Base-by-base conservation (phyloP, 208 protist genomes). In the Leishmania martiniquensis region DNA sequence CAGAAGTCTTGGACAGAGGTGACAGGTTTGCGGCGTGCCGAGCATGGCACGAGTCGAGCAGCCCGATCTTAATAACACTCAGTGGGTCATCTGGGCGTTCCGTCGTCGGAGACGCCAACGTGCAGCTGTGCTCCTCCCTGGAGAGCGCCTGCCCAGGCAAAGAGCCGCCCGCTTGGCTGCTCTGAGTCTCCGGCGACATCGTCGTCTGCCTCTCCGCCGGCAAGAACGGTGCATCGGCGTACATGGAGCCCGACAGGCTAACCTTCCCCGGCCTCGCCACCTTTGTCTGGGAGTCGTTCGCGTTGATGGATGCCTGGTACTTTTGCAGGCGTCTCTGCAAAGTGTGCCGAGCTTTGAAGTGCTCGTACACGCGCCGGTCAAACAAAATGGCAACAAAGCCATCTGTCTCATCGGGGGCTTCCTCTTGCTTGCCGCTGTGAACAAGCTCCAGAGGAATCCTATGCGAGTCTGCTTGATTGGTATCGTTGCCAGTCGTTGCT, bases 401-500 rank as follows among this genome's bases (percentile, higher is more conserved):
- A 75, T 97, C 93, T 42, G 93, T 96, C 69, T 95, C 93, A 72
- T 97, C 93, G 4, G 75, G 75, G 1, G 93, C 87, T 65, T 94
- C 91, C 67, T 83, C 80, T 29, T 45, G 34, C 0, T 77, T 67
- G 47, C 80, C 79, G 65, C n/a, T 84, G 80, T 84, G 80, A 13
- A 84, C 80, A 6, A 84, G 51, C 39, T 72, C 72, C 9, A 79
- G 68, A 22, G 80, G 80, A 32, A 84, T 76, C 22, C 45, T 37
- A 20, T 75, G 72, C 47, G 7, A 37, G 29, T 37, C 55, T 39
- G 44, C 42, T 42, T 42, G 25, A 47, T n/a, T 6, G 6, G 34
- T 15, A 44, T 37, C 49, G 20, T 69, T 54, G 32, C 32, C 65
- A n/a, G 25, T 63, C 6, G 29, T 29, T 73, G 29, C 47, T n/a